These are phyloP conservation scores for Apiotrichum veenhuisii DNA, from an alignment of 1,284 basidiomycete genomes.

Conservation along the genomic window DNA sequence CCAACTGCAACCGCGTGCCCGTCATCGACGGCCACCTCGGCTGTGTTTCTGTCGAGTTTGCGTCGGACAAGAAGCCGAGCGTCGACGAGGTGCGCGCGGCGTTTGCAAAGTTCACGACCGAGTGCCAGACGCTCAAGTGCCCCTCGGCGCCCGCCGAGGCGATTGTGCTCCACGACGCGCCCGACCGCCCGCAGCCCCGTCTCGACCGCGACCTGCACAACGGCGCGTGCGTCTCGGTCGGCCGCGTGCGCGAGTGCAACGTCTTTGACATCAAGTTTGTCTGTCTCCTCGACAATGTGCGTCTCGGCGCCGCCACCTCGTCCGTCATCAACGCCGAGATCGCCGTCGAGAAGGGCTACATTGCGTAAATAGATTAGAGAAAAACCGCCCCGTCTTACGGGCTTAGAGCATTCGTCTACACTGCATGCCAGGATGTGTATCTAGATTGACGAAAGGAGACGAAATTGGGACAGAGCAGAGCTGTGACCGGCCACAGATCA, in stretches of 20 bases:
- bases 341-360: slow-evolving; percentile 76
- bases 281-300: slow-evolving; percentile 89
- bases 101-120: slow-evolving; percentile 68
- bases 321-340: slow-evolving; percentile 97
- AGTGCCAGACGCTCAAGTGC: slow-evolving; percentile 72
- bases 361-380: slow-evolving; percentile 23
- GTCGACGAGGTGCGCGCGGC: slow-evolving; percentile 84
- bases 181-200: slow-evolving; percentile 90
- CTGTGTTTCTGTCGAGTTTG: slow-evolving; percentile 82
- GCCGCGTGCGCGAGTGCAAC: slow-evolving; percentile 81
- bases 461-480: no score
- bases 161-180: slow-evolving; percentile 88
- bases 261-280: slow-evolving; percentile 97
- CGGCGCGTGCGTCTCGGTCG: slow-evolving; percentile 89
- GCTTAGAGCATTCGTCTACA: no score
- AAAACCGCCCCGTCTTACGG: no score
- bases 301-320: slow-evolving; percentile 93
- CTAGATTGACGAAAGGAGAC: no score
- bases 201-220: slow-evolving; percentile 87
- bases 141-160: slow-evolving; percentile 82
- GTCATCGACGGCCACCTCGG: slow-evolving; percentile 90
- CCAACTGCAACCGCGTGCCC: slow-evolving; percentile 86
- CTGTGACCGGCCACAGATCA: no score
- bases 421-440: no score
- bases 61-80: slow-evolving; percentile 67